A percentile compares a stretch with the other conserved stretches of the same genome.
Evolutionary conservation across 345 rosid species (phyloP).

Genomic region (Citrus australasica): DNA sequence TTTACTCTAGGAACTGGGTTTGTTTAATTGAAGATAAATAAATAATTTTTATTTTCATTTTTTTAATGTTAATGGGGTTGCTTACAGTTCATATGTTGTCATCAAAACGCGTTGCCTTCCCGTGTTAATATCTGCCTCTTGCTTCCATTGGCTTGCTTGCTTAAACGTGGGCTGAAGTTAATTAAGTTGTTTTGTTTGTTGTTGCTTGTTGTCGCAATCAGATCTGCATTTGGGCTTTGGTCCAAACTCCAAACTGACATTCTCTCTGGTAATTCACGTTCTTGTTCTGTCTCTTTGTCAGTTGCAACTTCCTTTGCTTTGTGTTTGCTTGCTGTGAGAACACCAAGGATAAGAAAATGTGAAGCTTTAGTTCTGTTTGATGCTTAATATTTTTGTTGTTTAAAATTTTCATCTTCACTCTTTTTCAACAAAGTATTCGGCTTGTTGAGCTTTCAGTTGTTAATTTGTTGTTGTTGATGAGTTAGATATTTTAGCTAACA

Average conservation of each 20-base stretch:
- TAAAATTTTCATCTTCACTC: neutral
- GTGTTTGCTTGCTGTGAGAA: conserved; percentile 11
- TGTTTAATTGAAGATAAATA: neutral
- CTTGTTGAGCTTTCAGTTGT: neutral
- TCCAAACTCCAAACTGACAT: conserved; percentile 37
- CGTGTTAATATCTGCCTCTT: conserved; percentile 27
- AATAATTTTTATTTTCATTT: neutral
- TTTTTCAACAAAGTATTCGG: neutral
- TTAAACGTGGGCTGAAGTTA: conserved; percentile 8
- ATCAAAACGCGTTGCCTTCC: conserved; percentile 59
- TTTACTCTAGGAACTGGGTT: conserved; percentile 1
- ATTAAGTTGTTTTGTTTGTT: neutral
- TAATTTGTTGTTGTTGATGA: neutral
- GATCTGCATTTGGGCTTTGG: conserved; percentile 56
- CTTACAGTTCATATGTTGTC: conserved; percentile 54
- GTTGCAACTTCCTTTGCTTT: neutral
- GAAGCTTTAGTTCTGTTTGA: neutral
- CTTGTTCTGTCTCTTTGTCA: conserved; percentile 4
- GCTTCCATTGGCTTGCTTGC: neutral
- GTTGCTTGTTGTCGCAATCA: conserved; percentile 30
- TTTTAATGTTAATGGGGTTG: conserved; percentile 22
- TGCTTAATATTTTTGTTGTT: neutral
- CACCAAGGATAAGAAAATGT: neutral
- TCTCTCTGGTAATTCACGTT: conserved; percentile 32
- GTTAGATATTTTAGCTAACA: conserved; percentile 9